A percentile compares a stretch with the other conserved stretches of the same genome.
Evolutionary conservation across 2,329 filamentous ascomycete genomes (phyloP).

Genomic region (Fusarium camptoceras): DNA sequence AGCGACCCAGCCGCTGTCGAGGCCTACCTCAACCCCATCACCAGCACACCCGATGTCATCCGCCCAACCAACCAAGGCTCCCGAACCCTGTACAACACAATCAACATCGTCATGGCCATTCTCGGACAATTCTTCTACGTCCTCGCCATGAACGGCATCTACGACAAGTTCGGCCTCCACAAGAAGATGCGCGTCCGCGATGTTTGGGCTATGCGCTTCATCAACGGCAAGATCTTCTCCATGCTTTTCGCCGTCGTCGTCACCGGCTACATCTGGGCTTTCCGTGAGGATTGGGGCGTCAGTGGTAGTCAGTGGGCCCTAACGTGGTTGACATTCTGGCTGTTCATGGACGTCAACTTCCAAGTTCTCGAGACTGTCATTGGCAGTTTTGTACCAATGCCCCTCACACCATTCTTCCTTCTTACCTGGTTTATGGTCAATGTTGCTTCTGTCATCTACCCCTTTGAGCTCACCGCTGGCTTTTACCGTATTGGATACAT

Average conservation of each 20-base stretch:
- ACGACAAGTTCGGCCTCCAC: slow-evolving; percentile 35
- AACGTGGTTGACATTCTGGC: slow-evolving; percentile 52
- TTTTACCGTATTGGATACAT: slow-evolving; percentile 56
- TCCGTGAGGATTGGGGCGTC: slow-evolving; percentile 56
- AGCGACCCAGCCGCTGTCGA: slow-evolving; percentile 43
- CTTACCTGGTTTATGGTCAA: slow-evolving; percentile 58
- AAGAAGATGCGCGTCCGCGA: slow-evolving; percentile 40
- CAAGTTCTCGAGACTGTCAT: slow-evolving; percentile 53
- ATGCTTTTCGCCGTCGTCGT: slow-evolving; percentile 53
- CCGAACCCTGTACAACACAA: slow-evolving; percentile 53
- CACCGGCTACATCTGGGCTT: slow-evolving; percentile 59
- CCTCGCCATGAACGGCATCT: slow-evolving; percentile 43
- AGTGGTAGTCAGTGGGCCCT: slow-evolving; percentile 45
- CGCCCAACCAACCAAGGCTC: slow-evolving; percentile 51
- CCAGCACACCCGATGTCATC: slow-evolving; percentile 46
- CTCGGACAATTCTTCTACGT: slow-evolving; percentile 50
- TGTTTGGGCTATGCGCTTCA: slow-evolving; percentile 43
- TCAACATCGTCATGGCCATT: slow-evolving; percentile 53
- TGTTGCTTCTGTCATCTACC: slow-evolving; percentile 52
- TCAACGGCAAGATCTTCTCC: slow-evolving; percentile 49
- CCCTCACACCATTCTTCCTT: slow-evolving; percentile 56
- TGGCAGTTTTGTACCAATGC: slow-evolving; percentile 47
- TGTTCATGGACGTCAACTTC: slow-evolving; percentile 58
- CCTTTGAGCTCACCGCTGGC: slow-evolving; percentile 53
- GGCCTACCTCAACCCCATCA: slow-evolving; percentile 52